A percentile compares a stretch with the other conserved stretches of the same genome.
Conservation (phyloP, 2,329 filamentous ascomycete genomes). For the Fusarium napiforme region DNA sequence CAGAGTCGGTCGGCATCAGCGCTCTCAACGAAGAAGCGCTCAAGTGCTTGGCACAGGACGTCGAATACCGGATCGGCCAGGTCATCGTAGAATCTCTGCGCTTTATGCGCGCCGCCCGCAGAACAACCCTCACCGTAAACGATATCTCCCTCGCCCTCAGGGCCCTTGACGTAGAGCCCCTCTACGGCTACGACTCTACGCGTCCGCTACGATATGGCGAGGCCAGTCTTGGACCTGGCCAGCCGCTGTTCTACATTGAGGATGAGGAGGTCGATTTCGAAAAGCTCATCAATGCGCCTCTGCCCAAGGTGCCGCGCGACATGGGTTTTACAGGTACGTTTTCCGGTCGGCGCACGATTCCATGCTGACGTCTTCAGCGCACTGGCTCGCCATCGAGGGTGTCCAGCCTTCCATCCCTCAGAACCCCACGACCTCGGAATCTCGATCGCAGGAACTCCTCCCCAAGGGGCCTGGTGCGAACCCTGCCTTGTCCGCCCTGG, state of each 20-base stretch:
- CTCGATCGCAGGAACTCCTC: conserved; percentile 83
- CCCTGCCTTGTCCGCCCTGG: conserved; percentile 80
- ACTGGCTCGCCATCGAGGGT: conserved; percentile 97
- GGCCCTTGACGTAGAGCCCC: conserved; percentile 89
- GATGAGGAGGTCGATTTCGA: conserved; percentile 99
- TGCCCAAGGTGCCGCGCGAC: conserved; percentile 94
- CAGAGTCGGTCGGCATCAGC: conserved; percentile 91
- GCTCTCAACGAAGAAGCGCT: conserved; percentile 86
- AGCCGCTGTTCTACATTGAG: conserved; percentile 96
- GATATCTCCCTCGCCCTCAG: conserved; percentile 89
- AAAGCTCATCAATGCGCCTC: conserved; percentile 94
- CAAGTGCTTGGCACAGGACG: conserved; percentile 88
- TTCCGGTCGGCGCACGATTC: too few relatives aligned
- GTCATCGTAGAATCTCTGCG: conserved; percentile 94
- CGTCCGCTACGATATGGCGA: conserved; percentile 91
- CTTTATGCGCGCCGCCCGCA: conserved; percentile 91
- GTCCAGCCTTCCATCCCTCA: conserved; percentile 97
- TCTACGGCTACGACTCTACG: conserved; percentile 96
- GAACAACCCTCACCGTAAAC: conserved; percentile 87
- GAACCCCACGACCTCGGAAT: conserved; percentile 89
- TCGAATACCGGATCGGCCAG: conserved; percentile 94
- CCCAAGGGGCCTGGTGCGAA: conserved; percentile 92
- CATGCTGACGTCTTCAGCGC: conserved; percentile 66
- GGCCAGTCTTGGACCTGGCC: conserved; percentile 90
- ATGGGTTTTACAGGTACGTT: conserved; percentile 85